These are phyloP conservation scores for Aspergillus luchuensis DNA, from an alignment of 2,329 filamentous ascomycete species.

Conservation along the genomic window DNA sequence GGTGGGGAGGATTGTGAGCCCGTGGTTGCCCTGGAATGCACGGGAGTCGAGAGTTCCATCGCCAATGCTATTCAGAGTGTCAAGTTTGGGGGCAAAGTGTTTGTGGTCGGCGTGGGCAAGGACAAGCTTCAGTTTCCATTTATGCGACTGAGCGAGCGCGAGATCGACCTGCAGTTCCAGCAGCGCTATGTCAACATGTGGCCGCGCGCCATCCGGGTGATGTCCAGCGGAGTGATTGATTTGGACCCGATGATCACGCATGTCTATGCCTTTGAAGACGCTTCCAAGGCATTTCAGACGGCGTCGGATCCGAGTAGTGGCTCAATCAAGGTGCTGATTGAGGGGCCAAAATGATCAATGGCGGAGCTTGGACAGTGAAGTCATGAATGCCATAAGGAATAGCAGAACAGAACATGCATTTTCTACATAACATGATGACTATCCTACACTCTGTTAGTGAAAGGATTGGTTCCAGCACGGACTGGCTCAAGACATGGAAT, in stretches of 20 bases:
- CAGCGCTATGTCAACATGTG: background rate
- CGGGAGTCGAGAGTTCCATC: background rate
- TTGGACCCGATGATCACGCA: background rate
- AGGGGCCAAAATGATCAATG: background rate
- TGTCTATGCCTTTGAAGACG: background rate
- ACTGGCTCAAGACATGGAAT: too few relatives aligned
- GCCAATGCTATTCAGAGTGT: background rate
- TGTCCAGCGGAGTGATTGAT: background rate
- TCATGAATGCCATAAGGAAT: too few relatives aligned
- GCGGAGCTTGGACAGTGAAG: too few relatives aligned
- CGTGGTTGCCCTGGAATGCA: background rate
- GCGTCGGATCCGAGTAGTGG: background rate
- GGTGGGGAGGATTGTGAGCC: background rate
- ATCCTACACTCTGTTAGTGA: too few relatives aligned
- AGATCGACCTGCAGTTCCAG: background rate
- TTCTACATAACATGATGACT: too few relatives aligned
- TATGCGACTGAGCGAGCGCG: background rate
- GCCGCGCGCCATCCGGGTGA: background rate
- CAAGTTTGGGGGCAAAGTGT: background rate
- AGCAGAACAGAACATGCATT: too few relatives aligned
- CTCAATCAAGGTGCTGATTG: background rate
- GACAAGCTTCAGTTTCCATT: background rate
- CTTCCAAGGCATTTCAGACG: background rate
- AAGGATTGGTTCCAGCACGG: too few relatives aligned
- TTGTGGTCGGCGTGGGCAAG: background rate